A percentile compares a stretch with the other conserved stretches of the same genome.
Evolutionary conservation across 2,329 filamentous ascomycete genomes (phyloP).

Genomic region (Epichloe gansuensis): DNA sequence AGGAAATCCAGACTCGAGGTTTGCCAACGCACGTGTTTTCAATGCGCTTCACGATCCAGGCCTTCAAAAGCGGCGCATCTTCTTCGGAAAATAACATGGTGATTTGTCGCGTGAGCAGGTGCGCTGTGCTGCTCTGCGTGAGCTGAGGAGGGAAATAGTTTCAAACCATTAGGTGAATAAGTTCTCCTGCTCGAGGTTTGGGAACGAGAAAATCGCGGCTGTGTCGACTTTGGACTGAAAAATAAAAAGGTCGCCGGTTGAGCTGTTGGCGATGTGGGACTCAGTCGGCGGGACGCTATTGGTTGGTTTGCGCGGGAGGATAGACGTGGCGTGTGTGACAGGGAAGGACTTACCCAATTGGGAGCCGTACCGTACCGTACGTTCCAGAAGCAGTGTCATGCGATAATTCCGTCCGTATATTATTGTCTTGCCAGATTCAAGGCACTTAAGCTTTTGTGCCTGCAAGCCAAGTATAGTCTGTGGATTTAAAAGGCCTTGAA

Average conservation of each 20-base stretch:
- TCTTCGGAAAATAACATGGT: slow-evolving; percentile 51
- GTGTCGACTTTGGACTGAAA: not conserved
- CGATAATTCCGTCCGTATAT: too few species aligned
- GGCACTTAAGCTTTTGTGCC: too few species aligned
- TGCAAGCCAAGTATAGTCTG: too few species aligned
- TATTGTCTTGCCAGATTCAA: too few species aligned
- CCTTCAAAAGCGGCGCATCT: slow-evolving; percentile 53
- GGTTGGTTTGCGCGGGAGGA: not conserved
- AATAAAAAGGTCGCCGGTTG: not conserved
- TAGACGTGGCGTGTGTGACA: not conserved
- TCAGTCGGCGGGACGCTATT: not conserved
- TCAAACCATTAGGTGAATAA: too few species aligned
- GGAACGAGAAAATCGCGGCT: not conserved
- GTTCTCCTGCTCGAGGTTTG: not conserved
- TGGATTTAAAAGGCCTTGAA: not conserved
- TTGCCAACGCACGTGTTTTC: slow-evolving; percentile 54
- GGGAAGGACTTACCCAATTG: not conserved
- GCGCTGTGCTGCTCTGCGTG: not conserved
- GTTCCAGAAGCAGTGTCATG: too few species aligned
- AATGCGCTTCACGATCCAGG: slow-evolving; percentile 66
- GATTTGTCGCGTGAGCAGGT: not conserved
- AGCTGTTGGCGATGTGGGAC: not conserved
- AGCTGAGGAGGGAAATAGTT: not conserved
- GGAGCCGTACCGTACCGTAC: too few species aligned
- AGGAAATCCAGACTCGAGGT: not conserved